Evolutionary conservation across 225 moss, liverwort and hornwort genomes (phyloP).

Genomic region (Bryoerythrophyllum caledonicum): DNA sequence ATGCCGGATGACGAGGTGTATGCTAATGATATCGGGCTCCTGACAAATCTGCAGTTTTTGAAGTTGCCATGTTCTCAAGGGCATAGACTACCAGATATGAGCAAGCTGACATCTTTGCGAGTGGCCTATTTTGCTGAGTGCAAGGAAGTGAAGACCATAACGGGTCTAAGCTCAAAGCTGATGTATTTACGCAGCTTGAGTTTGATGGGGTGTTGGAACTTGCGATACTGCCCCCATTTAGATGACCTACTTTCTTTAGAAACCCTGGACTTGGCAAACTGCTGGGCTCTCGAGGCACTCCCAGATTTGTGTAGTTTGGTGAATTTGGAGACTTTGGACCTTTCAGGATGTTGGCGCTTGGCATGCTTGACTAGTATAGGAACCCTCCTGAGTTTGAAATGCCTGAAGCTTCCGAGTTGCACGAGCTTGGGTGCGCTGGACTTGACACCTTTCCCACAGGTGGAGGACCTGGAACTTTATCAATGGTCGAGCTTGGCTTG

Average conservation of each 20-base stretch:
- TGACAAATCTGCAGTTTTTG: no score
- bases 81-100: no score
- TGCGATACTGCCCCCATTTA: not conserved
- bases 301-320: not conserved
- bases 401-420: no score
- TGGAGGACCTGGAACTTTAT: no score
- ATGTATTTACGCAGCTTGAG: not conserved
- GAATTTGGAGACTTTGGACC: accelerated
- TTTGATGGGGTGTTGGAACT: not conserved
- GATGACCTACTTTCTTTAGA: not conserved
- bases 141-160: not conserved
- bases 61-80: no score
- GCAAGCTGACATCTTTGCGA: not conserved
- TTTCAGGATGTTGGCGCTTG: not conserved
- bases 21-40: no score
- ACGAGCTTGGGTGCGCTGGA: not conserved
- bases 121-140: not conserved
- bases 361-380: not conserved
- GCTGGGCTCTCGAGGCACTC: not conserved
- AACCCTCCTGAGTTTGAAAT: not conserved
- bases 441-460: no score
- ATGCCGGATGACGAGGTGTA: not conserved
- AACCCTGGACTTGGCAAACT: not conserved
- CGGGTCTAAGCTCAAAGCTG: not conserved
- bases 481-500: no score